Evolutionary conservation across 768 basidiomycete genomes (phyloP).

Genomic region (Termitomyces sp.): DNA sequence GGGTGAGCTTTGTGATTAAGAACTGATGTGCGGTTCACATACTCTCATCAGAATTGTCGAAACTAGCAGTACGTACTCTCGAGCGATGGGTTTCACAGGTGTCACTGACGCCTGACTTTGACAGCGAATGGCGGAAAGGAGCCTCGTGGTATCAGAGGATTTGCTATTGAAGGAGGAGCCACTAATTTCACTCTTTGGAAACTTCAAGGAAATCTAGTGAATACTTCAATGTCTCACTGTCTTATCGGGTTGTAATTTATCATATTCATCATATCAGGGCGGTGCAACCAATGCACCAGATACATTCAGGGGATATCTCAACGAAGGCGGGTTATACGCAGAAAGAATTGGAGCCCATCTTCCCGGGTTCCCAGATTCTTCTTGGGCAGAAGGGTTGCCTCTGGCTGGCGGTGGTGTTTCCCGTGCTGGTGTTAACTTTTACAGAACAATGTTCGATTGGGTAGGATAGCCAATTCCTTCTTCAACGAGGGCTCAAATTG

Average conservation of each 20-base stretch:
- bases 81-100: not conserved
- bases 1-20: conserved; percentile 25
- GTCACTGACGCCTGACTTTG: not conserved
- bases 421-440: conserved; percentile 38
- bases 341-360: conserved; percentile 48
- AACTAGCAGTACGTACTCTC: conserved; percentile 34
- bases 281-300: conserved; percentile 36
- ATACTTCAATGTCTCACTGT: not conserved
- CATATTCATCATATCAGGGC: conserved; percentile 16
- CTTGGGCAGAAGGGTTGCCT: conserved; percentile 31
- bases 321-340: conserved; percentile 44
- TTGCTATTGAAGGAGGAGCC: conserved; percentile 33
- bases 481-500: not conserved
- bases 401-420: conserved; percentile 20
- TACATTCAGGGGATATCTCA: conserved; percentile 40
- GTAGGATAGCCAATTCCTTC: conserved; percentile 16
- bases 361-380: conserved; percentile 35
- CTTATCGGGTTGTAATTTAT: not conserved
- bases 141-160: conserved; percentile 43
- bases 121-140: conserved; percentile 44
- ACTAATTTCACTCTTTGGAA: conserved; percentile 34
- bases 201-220: conserved; percentile 34
- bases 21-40: not conserved
- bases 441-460: conserved; percentile 34
- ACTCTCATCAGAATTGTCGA: conserved; percentile 31